Evolutionary conservation across 2,329 filamentous ascomycete genomes (phyloP), one percentile per base, ranked within the genome.

Genomic region (Aureobasidium melanogenum): DNA sequence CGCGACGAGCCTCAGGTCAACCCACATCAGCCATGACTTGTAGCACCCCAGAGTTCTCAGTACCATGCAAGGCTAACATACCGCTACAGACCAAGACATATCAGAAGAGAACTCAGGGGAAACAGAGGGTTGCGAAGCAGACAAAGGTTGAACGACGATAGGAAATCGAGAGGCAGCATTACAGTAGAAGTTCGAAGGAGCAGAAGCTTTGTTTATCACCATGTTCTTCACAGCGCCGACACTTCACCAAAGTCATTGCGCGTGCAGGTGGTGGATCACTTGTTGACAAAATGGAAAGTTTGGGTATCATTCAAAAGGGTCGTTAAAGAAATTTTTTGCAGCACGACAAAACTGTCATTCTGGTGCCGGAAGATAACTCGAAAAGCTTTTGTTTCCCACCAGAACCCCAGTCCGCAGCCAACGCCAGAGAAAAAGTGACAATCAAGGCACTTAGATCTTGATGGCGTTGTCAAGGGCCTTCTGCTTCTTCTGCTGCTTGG

Each of bases 381-480:
- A 61, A 61, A 61, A 61, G 59, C 59, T 61, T 61, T 61, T 61
- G 30, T 52, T 60, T 52, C 50, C 47, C 59, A 50, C 56, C 56
- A 59, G 43, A 50, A 39, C 10, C 56, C 32, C 56, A 50, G 44
- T 43, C 30, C 36, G 12, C 24, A 46, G 47, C 19, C 46, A 51
- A 59, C 55, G 60, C 51, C 60, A 60, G 61, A 50, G 15, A 19
- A 14, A 24, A 54, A 46, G 26, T 47, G 47, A 51, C 58, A 62
- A 47, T 59, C 48, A 61, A 57, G 14, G 50, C 51, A 61, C 74
- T 84, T 95, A 99, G 82, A 99, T 95, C 89, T 97, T 97, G 86
- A 97, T 91, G 77, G 94, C 92, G 75, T 80, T 80, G 81, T 97
- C 94, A 67, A 94, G 75, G 75, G 92, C 91, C 88, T 97, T 97